Evolutionary conservation across 176 grass and related monocot species (phyloP), one percentile per base, ranked within the genome.

Genomic region (Triticum turgidum): DNA sequence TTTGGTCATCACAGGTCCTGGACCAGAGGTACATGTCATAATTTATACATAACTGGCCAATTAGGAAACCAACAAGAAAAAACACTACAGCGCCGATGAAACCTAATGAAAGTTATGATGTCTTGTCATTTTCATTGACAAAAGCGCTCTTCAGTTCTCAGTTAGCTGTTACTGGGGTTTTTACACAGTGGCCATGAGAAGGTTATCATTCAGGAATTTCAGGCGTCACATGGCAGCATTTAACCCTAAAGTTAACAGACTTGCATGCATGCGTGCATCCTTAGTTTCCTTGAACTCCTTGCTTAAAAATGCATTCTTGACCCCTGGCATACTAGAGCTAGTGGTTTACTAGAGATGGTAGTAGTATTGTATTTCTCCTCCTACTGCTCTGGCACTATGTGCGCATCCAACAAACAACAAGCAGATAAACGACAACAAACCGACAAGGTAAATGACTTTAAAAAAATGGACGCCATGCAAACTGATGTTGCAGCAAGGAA

Each of bases 1-100:
- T 77, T 99, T 99, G 85, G 97, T 99, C 97, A 99, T 99, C 37
- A 97, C 97, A 37, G 97, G 94, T 13, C 97, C 97, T 99, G 75
- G 29, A 86, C 84, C 84, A 87, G 79, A 78, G 47, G 49, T 44
- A 75, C 66, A 21, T 17, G 5, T 47, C 45, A 39, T 49, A 80
- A 27, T 56, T 69, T 87, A 76, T 51, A 72, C 11, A 85, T 52
- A 81, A 65, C 15, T 3, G 0, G 75, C 24, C 1, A 33, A 62
- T 64, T 68, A 62, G n/a, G 2, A 76, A 69, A 37, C 30, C 0
- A 15, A 33, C 41, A 77, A 49, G 38, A 27, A 14, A 14, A 37
- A 73, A 75, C 1, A 82, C 1, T 56, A 54, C 6, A 68, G 27
- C 52, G 9, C 21, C 13, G 13, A 45, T 0, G 21, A 51, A 78